Percentiles rank a stretch among this genome's conserved stretches.
These are phyloP conservation scores for Neobulgaria alba DNA, from an alignment of 2,329 filamentous ascomycete genomes.

Conservation along the genomic window DNA sequence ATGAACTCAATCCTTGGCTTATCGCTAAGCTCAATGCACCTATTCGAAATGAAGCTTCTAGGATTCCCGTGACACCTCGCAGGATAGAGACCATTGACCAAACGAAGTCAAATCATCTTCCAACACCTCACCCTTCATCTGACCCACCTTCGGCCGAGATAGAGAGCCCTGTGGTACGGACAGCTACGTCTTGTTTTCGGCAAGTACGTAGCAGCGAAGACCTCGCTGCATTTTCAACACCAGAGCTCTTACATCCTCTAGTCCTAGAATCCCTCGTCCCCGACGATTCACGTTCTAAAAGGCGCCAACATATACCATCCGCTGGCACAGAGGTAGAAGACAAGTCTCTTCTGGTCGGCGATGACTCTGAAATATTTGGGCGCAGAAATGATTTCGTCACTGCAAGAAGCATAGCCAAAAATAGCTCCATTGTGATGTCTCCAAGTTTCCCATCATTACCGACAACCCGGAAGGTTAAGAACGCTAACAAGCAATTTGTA, in stretches of 20 bases:
- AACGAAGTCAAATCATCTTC: conserved; percentile 3
- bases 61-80: not conserved
- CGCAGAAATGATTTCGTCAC: conserved; percentile 20
- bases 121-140: conserved; percentile 11
- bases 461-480: conserved; percentile 4
- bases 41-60: conserved; percentile 1
- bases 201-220: not conserved
- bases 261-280: no score
- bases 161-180: no score
- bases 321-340: not conserved
- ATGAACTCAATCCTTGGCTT: conserved; percentile 32
- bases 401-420: conserved; percentile 15
- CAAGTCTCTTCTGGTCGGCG: not conserved
- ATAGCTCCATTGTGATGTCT: not conserved
- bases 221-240: not conserved
- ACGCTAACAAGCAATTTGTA: conserved; percentile 20
- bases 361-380: not conserved
- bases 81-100: not conserved
- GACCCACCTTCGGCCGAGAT: conserved; percentile 6
- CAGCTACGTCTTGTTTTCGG: not conserved
- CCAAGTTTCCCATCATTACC: no score
- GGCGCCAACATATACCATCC: not conserved
- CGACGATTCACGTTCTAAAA: not conserved
- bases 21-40: conserved; percentile 32
- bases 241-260: no score